Evolutionary conservation across 495 filamentous ascomycete genomes (phyloP), one percentile per base, ranked within the genome.

Genomic region (Diplogelasinospora grovesii): DNA sequence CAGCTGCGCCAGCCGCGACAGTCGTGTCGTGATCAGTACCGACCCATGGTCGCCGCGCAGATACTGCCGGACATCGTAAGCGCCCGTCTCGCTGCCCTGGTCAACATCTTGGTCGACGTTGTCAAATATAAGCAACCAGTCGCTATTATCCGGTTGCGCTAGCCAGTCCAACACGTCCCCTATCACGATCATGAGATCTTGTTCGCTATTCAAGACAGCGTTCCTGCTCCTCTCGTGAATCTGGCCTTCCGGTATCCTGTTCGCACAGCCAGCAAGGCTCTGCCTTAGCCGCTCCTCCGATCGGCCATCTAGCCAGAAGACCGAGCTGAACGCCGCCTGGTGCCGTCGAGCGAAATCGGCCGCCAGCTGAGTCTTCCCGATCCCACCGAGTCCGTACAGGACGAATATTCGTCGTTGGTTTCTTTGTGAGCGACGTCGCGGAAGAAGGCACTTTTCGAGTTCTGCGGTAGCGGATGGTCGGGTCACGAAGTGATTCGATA

Each of bases 61-160:
- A 39, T 65, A 70, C 15, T 43, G 41, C 40, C 45, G 46, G 16
- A 66, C 46, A 51, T 69, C 46, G 33, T 61, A 65, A 10, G 46
- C 36, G 39, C 47, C 45, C 41, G 48, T 49, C 47, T 48, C 45
- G 36, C 44, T 32, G 33, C 47, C 48, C 34, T 52, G 42, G 23
- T 57, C 41, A 26, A 40, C 49, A 15, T 56, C 52, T 34, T 52
- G 41, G 47, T 70, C 60, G 31, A 64, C 52, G 44, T 70, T 70
- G 47, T 69, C 64, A 30, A 59, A 59, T 22, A 70, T 48, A 11
- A 68, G 43, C 16, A 70, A 57, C 66, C 62, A 69, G 30, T 47
- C 32, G 20, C 14, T 45, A 45, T 71, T 71, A 6, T 51, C 52
- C 15, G 49, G 39, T 21, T 34, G 43, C 36, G 44, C 35, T 26